phyloP scores from a whole-genome alignment of 2,329 filamentous ascomycete genomes.

The Aspergillus caelatus region DNA sequence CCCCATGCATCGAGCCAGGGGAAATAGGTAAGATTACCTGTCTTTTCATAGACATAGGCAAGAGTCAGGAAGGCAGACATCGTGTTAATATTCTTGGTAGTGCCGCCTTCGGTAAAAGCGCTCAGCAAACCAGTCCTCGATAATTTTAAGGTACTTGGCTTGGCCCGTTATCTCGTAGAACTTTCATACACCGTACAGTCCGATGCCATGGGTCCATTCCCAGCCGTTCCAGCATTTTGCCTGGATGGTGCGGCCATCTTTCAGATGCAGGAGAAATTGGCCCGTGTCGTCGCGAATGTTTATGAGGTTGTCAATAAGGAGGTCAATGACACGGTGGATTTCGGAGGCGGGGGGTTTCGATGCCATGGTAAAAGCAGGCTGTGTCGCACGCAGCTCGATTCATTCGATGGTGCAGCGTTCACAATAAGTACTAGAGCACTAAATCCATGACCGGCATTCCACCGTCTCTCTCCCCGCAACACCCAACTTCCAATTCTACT shows the following conservation, averaged over 20 bases:
- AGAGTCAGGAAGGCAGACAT: slow-evolving; percentile 78
- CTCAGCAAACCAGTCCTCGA: slow-evolving; percentile 72
- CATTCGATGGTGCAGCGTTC: background rate
- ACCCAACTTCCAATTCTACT: background rate
- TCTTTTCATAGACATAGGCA: slow-evolving; percentile 77
- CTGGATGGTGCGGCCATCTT: slow-evolving; percentile 76
- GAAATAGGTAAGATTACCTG: slow-evolving; percentile 67
- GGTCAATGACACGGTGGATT: slow-evolving; percentile 50
- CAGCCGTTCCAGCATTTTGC: slow-evolving; percentile 77
- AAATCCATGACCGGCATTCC: background rate
- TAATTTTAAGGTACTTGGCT: slow-evolving; percentile 62
- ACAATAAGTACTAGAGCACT: background rate
- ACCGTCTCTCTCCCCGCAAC: background rate
- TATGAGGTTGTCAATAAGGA: slow-evolving; percentile 72
- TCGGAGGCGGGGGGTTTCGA: background rate
- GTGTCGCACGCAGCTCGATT: background rate
- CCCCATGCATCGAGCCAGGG: slow-evolving; percentile 81
- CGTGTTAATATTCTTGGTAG: slow-evolving; percentile 87
- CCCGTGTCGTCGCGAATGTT: slow-evolving; percentile 77
- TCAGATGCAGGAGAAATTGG: slow-evolving; percentile 70
- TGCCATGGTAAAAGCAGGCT: background rate
- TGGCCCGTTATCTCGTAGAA: slow-evolving; percentile 75
- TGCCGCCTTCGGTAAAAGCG: slow-evolving; percentile 69
- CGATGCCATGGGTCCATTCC: slow-evolving; percentile 82
- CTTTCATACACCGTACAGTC: slow-evolving; percentile 79